Percentiles rank a stretch among this genome's conserved stretches.
phyloP scores from a whole-genome alignment of 805 yeast genomes.

The Metschnikowia santaceciliae region DNA sequence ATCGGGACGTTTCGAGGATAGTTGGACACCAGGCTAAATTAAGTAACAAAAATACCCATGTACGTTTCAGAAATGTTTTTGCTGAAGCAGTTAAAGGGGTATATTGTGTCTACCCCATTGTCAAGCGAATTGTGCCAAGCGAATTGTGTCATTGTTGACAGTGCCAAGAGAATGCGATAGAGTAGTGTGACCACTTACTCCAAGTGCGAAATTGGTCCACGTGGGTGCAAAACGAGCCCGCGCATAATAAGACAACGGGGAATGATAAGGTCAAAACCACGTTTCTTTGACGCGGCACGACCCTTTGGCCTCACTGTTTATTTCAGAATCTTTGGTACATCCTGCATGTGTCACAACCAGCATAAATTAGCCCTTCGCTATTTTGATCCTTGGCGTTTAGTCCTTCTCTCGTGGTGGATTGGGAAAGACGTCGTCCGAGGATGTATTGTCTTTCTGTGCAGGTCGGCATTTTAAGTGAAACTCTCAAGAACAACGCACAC shows the following conservation, averaged over 20 bases:
- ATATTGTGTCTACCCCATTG: background rate
- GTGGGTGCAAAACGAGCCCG: constrained; percentile 14
- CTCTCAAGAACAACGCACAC: too few species aligned
- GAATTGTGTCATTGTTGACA: constrained; percentile 5
- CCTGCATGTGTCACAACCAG: background rate
- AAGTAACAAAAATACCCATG: too few species aligned
- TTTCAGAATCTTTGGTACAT: background rate
- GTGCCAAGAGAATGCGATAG: background rate
- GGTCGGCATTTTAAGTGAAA: too few species aligned
- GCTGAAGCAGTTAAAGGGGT: too few species aligned
- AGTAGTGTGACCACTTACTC: constrained; percentile 17
- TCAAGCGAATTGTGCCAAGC: constrained; percentile 2
- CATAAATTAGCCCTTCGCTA: background rate
- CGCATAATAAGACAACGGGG: background rate
- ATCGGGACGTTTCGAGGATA: too few species aligned
- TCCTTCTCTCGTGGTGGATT: background rate
- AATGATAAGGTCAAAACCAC: background rate
- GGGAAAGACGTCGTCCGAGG: background rate
- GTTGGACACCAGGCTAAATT: too few species aligned
- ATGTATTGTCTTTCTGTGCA: too few species aligned
- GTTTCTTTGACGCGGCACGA: background rate
- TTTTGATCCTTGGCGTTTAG: too few species aligned
- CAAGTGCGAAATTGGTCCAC: constrained; percentile 11
- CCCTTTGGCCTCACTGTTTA: background rate
- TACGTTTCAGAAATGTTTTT: too few species aligned